Conservation (phyloP, 116 monocot genomes). For the Trichopus zeylanicus region DNA sequence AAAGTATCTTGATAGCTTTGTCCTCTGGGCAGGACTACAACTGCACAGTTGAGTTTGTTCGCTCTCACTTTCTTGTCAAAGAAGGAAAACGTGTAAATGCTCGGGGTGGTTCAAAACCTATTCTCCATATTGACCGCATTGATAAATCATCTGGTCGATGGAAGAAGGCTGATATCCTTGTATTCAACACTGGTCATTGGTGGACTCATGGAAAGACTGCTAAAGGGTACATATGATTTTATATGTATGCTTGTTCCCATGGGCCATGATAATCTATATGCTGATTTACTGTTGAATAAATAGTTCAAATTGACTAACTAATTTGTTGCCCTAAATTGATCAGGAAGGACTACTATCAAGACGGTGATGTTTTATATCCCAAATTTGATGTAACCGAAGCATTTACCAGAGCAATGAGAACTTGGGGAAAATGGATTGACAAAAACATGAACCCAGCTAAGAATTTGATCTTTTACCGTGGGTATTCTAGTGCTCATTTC, state of each 20-base stretch:
- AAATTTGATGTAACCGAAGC: constrained; percentile 76
- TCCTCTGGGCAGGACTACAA: constrained; percentile 56
- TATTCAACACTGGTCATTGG: constrained; percentile 98
- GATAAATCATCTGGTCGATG: constrained; percentile 69
- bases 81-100: constrained; percentile 51
- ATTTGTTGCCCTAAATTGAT: not conserved
- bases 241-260: constrained; percentile 3
- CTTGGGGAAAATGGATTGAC: constrained; percentile 92
- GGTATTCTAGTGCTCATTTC: constrained; percentile 93
- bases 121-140: constrained; percentile 71
- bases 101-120: constrained; percentile 54
- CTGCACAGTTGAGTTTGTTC: constrained; percentile 73
- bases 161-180: constrained; percentile 72
- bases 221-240: constrained; percentile 44
- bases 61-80: constrained; percentile 86
- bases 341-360: constrained; percentile 83
- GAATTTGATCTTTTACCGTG: constrained; percentile 64
- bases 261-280: not conserved
- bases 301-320: not conserved
- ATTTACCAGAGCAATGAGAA: constrained; percentile 62
- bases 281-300: no score
- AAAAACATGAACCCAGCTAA: constrained; percentile 51
- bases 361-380: constrained; percentile 66
- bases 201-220: constrained; percentile 91
- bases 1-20: not conserved